Evolutionary conservation across 495 filamentous ascomycete species (phyloP).

Genomic region (Trichoderma orchidacearum): DNA sequence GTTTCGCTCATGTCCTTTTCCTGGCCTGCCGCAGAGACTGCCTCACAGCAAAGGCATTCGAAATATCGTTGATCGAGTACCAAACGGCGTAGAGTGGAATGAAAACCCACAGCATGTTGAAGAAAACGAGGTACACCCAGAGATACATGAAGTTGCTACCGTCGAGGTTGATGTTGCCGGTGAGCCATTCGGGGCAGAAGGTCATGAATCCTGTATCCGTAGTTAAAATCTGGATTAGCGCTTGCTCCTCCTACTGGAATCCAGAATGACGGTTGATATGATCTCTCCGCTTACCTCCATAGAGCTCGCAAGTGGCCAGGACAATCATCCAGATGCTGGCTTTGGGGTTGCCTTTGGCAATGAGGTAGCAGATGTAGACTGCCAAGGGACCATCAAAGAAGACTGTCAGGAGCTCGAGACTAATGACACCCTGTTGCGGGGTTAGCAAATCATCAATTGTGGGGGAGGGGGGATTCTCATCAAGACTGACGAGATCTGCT

Average conservation of each 20-base stretch:
- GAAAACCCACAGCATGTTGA: conserved; percentile 83
- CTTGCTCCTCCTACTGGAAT: background rate
- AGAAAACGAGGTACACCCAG: conserved; percentile 83
- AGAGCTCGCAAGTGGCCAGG: conserved; percentile 85
- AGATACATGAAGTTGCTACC: conserved; percentile 73
- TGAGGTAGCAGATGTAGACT: conserved; percentile 51
- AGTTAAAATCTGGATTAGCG: background rate
- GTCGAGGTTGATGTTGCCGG: conserved; percentile 60
- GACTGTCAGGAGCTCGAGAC: conserved; percentile 77
- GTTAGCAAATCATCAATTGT: background rate
- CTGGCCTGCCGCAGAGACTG: background rate
- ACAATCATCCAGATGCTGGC: conserved; percentile 58
- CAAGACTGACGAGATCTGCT: conserved; percentile 45
- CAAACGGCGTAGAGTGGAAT: conserved; percentile 66
- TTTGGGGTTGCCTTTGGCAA: conserved; percentile 43
- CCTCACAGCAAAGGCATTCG: conserved; percentile 36
- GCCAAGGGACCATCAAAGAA: conserved; percentile 62
- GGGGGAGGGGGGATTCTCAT: too few species aligned
- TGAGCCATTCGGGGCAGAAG: conserved; percentile 88
- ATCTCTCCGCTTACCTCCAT: conserved; percentile 64
- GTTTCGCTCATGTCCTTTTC: background rate
- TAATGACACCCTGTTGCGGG: conserved; percentile 45
- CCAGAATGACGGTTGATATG: too few species aligned
- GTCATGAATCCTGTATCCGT: conserved; percentile 65
- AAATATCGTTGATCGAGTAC: conserved; percentile 47